A percentile compares a stretch with the other conserved stretches of the same genome.
phyloP scores from a whole-genome alignment of 176 grass and related monocot genomes.

The Pontederia crassipes region DNA sequence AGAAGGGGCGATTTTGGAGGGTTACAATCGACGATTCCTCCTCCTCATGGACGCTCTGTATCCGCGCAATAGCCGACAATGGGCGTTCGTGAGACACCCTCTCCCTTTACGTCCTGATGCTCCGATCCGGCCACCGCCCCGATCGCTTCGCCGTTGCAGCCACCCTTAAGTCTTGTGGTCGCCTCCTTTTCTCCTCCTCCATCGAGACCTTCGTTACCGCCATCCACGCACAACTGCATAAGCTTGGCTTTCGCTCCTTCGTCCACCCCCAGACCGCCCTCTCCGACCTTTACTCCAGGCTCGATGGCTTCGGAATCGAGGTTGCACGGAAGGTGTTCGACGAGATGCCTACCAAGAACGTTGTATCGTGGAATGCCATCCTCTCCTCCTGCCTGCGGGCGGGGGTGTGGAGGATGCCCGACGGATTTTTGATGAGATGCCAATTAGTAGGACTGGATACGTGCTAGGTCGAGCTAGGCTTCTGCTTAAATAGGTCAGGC shows the following conservation, averaged over 20 bases:
- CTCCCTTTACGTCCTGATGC: constrained; percentile 41
- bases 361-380: constrained; percentile 49
- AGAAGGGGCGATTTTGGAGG: too few relatives aligned
- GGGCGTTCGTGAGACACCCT: constrained; percentile 42
- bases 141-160: constrained; percentile 51
- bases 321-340: constrained; percentile 28
- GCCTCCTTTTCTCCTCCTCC: constrained; percentile 17
- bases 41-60: constrained; percentile 33
- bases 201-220: constrained; percentile 11
- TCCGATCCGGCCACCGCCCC: constrained; percentile 27
- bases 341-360: constrained; percentile 13
- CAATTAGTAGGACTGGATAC: too few relatives aligned
- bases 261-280: constrained; percentile 57
- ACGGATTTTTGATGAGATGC: constrained; percentile 44
- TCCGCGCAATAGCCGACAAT: constrained; percentile 35
- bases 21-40: not conserved
- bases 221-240: constrained; percentile 59
- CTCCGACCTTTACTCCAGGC: constrained; percentile 36
- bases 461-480: too few relatives aligned
- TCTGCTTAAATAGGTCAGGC: too few relatives aligned
- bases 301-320: constrained; percentile 4
- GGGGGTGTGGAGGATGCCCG: constrained; percentile 24
- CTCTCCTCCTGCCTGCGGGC: constrained; percentile 27
- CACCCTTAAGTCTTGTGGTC: constrained; percentile 57
- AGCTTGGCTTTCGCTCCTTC: constrained; percentile 47